Evolutionary conservation across 2,329 filamentous ascomycete species (phyloP), one percentile per base, ranked within the genome.

Genomic region (Verticillium alfalfae): DNA sequence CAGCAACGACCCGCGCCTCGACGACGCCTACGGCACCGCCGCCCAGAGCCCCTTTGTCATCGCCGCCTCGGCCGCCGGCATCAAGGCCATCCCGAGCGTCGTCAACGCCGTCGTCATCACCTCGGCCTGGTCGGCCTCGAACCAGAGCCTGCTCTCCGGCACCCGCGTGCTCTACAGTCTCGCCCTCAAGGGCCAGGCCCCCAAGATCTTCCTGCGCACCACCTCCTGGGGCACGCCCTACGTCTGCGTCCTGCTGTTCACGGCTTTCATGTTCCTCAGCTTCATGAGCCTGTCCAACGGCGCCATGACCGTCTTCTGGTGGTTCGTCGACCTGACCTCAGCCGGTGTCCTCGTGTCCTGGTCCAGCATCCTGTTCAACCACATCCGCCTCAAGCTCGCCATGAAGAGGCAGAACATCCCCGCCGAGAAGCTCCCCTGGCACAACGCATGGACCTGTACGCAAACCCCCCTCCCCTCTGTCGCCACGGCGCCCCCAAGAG

Each of bases 81-180:
- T 93, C 62, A 80, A 78, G 5, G 87, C 82, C 7, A 82, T 93
- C 5, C 88, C 89, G 0, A 86, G 85, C 6, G 84, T 93, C 60
- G 87, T 93, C 74, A 94, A 94, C 71, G 90, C 89, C 39, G 80
- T 93, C 34, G 88, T 93, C 67, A 81, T 93, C 66, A 90, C 87
- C 0, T 89, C 88, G 0, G 89, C 88, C 0, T 88, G 85, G 75
- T 91, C 88, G 0, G 82, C 88, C 0, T 86, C 84, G 0, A 92
- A 92, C 67, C 86, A 88, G 66, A 85, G 83, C 68, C 77, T 93
- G 38, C 76, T 81, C 49, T 77, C 84, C 1, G 85, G 84, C 34
- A 86, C 85, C 0, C 80, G 86, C 56, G 83, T 85, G 38, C 75
- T 88, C 5, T 84, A 86, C 65, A 84, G 81, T 4, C 75, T 88